Conservation (phyloP, 2,329 filamentous ascomycete genomes). For the Thelonectria blattea region DNA sequence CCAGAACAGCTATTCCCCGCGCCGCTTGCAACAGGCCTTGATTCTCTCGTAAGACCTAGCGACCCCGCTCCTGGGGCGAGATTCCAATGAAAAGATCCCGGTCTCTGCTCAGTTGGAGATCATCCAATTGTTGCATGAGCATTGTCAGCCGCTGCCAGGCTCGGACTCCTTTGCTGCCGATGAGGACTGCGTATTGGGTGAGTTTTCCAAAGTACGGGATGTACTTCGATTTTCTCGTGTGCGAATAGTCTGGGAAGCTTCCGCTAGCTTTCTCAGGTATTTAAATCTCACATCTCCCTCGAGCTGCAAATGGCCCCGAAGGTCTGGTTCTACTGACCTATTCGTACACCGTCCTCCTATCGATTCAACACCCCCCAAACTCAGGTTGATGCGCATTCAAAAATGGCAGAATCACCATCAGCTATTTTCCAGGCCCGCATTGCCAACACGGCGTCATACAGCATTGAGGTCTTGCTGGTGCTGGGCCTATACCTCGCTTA, state of each 20-base stretch:
- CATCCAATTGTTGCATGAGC: not conserved
- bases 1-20: too few relatives aligned
- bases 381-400: not conserved
- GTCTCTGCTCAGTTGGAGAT: not conserved
- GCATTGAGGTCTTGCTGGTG: not conserved
- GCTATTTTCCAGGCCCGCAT: not conserved
- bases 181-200: not conserved
- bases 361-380: not conserved
- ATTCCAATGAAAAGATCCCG: not conserved
- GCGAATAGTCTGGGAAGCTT: too few relatives aligned
- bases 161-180: not conserved
- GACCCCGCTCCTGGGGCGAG: not conserved
- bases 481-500: not conserved
- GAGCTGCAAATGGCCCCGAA: too few relatives aligned
- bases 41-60: not conserved
- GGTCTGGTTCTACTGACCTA: not conserved
- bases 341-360: not conserved
- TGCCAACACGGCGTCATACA: not conserved
- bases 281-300: too few relatives aligned
- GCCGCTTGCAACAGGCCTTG: too few relatives aligned
- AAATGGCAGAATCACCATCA: not conserved
- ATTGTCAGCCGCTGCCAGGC: not conserved
- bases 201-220: not conserved
- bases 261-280: too few relatives aligned
- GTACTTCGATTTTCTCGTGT: not conserved